Evolutionary conservation across 1,284 basidiomycete species (phyloP), one percentile per base, ranked within the genome.

Genomic region (Phaffia rhodozyma): DNA sequence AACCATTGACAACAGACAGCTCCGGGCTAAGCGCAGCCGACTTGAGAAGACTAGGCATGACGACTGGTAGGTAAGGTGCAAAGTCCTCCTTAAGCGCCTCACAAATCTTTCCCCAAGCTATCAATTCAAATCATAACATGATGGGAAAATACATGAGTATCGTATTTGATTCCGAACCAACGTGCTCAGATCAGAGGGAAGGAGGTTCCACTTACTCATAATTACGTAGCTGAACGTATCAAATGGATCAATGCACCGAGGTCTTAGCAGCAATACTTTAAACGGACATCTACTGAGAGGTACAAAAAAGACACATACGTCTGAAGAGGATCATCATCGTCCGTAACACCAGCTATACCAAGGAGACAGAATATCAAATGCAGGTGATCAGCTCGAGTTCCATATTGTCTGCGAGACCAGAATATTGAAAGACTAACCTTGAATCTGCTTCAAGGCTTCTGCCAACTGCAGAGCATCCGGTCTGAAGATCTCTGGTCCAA

Each of bases 401-500:
- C 7, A 7, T 18, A 1, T 21, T 18, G 23, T 47, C 62, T 61
- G 57, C 11, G 59, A 54, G 58, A 18, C 16, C 16, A 4, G 29
- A 21, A 38, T 3, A 34, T 21, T 16, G 13, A 25, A 0, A 29
- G 2, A 54, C 72, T 66, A 58, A 73, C 74, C 69, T 27, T 75
- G 72, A n/a, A 72, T 85, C n/a, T 79, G 78, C 65, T 90, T 83
- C 53, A 91, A 76, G 25, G 84, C 73, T 66, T 89, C 84, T 18
- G 88, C 80, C 29, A 91, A 79, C 0, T 80, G 79, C n/a, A 79
- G 78, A 0, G 88, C 82, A 71, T 91, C 88, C 0, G 81, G 81
- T n/a, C 84, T 76, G 76, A 89, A 89, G 13, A 84, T 77, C 38
- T 89, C 85, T 1, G 82, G 77, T 1, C 88, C 88, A 21, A 91